A percentile compares a stretch with the other conserved stretches of the same genome.
These are phyloP conservation scores for Volutella citrinella DNA, from an alignment of 2,329 filamentous ascomycete species.

Conservation along the genomic window DNA sequence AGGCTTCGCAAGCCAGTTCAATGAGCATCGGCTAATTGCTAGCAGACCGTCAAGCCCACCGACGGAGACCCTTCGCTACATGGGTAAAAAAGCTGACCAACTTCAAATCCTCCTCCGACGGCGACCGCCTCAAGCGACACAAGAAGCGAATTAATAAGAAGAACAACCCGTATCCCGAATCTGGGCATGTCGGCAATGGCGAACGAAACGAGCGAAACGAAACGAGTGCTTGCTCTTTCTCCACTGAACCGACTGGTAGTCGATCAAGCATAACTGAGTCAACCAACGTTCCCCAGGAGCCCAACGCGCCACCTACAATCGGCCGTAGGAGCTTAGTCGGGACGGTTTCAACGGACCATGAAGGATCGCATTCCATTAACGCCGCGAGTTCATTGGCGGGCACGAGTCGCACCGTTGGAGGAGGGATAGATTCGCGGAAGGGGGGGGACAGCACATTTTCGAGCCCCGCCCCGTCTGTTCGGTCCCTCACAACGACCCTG, in stretches of 20 bases:
- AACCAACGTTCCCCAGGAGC: slow-evolving; percentile 57
- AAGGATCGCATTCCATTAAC: slow-evolving; percentile 69
- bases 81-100: slow-evolving; percentile 94
- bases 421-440: slow-evolving; percentile 64
- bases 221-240: slow-evolving; percentile 53
- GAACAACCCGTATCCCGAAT: slow-evolving; percentile 92
- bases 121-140: slow-evolving; percentile 42
- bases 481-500: slow-evolving; percentile 77
- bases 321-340: slow-evolving; percentile 73
- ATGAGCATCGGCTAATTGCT: no score
- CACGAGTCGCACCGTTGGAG: slow-evolving; percentile 68
- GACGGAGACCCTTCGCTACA: slow-evolving; percentile 82
- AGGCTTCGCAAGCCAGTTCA: slow-evolving; percentile 7
- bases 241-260: slow-evolving; percentile 54
- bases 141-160: slow-evolving; percentile 60
- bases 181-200: slow-evolving; percentile 52
- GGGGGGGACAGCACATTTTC: slow-evolving; percentile 78
- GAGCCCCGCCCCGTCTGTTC: slow-evolving; percentile 76
- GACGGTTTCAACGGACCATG: slow-evolving; percentile 80
- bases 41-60: slow-evolving; percentile 65
- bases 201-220: slow-evolving; percentile 25
- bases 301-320: slow-evolving; percentile 53
- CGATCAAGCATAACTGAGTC: slow-evolving; percentile 58
- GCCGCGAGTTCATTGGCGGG: slow-evolving; percentile 66
- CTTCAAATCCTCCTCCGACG: slow-evolving; percentile 72